These are phyloP conservation scores for Avena sativa DNA, from an alignment of 176 grass and related monocot species.

Conservation along the genomic window DNA sequence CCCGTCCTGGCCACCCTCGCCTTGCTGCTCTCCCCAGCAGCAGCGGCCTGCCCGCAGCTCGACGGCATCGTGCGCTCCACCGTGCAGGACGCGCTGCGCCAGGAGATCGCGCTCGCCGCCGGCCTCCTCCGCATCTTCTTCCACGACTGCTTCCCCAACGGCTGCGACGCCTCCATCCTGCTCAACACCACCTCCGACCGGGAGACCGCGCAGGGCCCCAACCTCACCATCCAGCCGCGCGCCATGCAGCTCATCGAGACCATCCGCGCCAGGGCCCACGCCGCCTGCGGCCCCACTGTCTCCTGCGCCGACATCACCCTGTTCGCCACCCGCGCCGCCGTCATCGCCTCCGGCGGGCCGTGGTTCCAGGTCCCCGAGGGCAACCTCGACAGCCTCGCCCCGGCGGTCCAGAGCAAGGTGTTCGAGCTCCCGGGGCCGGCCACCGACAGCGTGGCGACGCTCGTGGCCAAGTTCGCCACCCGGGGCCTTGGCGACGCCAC, in stretches of 20 bases:
- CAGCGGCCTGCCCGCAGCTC: not conserved
- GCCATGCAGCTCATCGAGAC: conserved; percentile 50
- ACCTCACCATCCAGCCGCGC: conserved; percentile 41
- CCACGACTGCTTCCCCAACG: conserved; percentile 28
- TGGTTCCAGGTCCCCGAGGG: not conserved
- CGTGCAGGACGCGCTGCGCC: not conserved
- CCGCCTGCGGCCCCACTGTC: not conserved
- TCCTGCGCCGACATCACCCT: not conserved
- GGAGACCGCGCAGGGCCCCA: conserved; percentile 34
- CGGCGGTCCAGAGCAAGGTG: not conserved
- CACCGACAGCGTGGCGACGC: not conserved
- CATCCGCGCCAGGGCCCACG: conserved; percentile 46
- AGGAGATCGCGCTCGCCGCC: no score
- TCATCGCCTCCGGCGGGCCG: conserved; percentile 11
- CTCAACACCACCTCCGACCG: conserved; percentile 6
- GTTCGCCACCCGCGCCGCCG: conserved; percentile 4
- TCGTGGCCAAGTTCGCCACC: not conserved
- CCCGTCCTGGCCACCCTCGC: not conserved
- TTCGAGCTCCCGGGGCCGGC: conserved; percentile 4
- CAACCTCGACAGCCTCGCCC: conserved; percentile 30
- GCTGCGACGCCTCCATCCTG: conserved; percentile 60
- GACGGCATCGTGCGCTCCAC: not conserved
- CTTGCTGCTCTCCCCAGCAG: not conserved
- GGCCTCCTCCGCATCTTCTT: conserved; percentile 4
- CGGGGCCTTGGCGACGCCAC: conserved; percentile 2